phyloP scores from a whole-genome alignment of 2,329 filamentous ascomycete genomes.

The Trichoderma lentiforme region DNA sequence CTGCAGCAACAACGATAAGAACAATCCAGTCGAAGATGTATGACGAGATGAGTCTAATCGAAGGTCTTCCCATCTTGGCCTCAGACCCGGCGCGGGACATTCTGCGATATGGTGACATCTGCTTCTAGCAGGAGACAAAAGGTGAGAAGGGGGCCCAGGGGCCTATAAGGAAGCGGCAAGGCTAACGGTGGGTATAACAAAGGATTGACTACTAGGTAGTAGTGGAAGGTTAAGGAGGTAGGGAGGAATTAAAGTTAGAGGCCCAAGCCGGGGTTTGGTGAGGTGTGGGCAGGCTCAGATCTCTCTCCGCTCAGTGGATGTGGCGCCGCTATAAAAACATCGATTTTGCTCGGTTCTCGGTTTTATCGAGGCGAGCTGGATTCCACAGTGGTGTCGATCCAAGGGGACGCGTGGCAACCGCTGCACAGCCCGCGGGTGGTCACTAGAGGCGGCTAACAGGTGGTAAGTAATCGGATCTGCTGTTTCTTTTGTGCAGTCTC shows the following conservation, averaged over 20 bases:
- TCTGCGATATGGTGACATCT: slow-evolving; percentile 30
- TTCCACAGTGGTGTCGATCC: background rate
- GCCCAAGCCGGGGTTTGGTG: background rate
- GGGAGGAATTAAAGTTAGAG: background rate
- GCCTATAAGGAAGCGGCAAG: background rate
- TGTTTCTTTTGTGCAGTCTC: background rate
- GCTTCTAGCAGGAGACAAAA: slow-evolving; percentile 1
- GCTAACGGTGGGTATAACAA: background rate
- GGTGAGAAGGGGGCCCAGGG: background rate
- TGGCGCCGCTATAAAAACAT: background rate
- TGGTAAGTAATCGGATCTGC: background rate
- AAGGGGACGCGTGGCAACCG: slow-evolving; percentile 6
- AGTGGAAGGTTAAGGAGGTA: background rate
- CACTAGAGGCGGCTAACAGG: background rate
- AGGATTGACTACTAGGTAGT: background rate
- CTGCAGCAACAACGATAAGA: slow-evolving; percentile 55
- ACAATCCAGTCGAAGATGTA: slow-evolving; percentile 75
- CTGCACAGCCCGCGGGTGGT: background rate
- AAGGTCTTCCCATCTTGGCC: slow-evolving; percentile 27
- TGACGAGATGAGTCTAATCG: slow-evolving; percentile 49
- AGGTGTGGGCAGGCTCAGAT: slow-evolving; percentile 7
- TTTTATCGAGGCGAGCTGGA: background rate
- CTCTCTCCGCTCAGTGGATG: slow-evolving; percentile 14
- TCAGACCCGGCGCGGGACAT: slow-evolving; percentile 26
- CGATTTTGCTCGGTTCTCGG: background rate